Base-by-base conservation (phyloP, 495 filamentous ascomycete genomes). In the Hypoxylon lienhwacheense region DNA sequence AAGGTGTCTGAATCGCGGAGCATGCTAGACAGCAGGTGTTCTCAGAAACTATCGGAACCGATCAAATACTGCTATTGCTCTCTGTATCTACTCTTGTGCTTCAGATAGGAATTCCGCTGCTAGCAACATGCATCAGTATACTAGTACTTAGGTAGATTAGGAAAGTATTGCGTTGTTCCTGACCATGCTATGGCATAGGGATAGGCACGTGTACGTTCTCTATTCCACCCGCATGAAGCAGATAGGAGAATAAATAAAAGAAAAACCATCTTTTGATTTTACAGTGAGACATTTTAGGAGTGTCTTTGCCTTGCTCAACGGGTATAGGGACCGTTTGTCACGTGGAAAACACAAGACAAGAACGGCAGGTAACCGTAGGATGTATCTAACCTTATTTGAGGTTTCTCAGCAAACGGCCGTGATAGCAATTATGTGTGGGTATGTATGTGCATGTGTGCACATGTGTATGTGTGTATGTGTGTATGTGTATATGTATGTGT, bases 311-410 rank as follows among this genome's bases (percentile, higher is more conserved):
- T 32, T 58, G 48, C 50, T 28, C 22, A 61, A 55, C 21, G 32
- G 15, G 47, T 43, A 41, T 47, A 57, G 53, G 51, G 57, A 34
- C 57, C 58, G 64, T 67, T 67, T 67, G 65, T 67, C 62, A 67
- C 65, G 62, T 67, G 65, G 62, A 53, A 67, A 67, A 63, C 65
- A 67, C 59, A 59, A 59, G 55, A 63, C 65, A 65, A 45, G 34
- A 49, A 42, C 62, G 65, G 65, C 65, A 58, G 55, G 62, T 63
- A 67, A 47, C 65, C 65, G 65, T 48, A 26, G 25, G 17, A 55
- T 58, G 59, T 55, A 65, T 60, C 43, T 44, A 65, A 65, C 59
- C 65, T 49, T 65, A 67, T 63, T 63, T 65, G 62, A 65, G 45
- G 55, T 57, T 58, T 57, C 42, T 47, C 48, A 60, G 60, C 65